A percentile compares a stretch with the other conserved stretches of the same genome.
Conservation (phyloP, 176 grass and related monocot genomes). For the Poa pratensis region DNA sequence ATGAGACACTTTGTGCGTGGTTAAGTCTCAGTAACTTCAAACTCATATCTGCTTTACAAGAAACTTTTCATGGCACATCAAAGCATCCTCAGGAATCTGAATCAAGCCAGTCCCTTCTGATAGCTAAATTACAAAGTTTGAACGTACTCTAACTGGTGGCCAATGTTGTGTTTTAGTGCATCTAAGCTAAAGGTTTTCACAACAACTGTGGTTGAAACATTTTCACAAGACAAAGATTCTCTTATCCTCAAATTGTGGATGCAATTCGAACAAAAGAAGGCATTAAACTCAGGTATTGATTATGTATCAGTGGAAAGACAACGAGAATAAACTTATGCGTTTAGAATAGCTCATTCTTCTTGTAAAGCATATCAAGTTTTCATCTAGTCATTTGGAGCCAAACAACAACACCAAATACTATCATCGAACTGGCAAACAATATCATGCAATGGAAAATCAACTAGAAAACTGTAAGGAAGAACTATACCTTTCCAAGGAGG, state of each 20-base stretch:
- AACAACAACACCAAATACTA: constrained; percentile 10
- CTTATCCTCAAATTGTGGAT: constrained; percentile 31
- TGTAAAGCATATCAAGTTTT: constrained; percentile 6
- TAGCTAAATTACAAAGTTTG: not conserved
- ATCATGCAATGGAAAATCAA: constrained; percentile 38
- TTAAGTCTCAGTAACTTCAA: not conserved
- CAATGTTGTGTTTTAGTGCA: not conserved
- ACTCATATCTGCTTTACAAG: constrained; percentile 5
- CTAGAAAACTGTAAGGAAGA: not conserved
- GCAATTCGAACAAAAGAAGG: constrained; percentile 3
- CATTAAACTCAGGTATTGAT: constrained; percentile 4
- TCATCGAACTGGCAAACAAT: constrained; percentile 9
- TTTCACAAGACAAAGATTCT: constrained; percentile 33
- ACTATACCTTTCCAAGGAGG: constrained; percentile 87
- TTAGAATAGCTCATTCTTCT: constrained; percentile 25
- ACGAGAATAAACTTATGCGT: constrained; percentile 1
- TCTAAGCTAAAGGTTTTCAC: constrained; percentile 25
- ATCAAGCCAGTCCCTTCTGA: not conserved
- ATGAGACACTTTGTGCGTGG: not conserved
- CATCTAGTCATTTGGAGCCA: constrained; percentile 22
- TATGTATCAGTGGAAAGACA: not conserved
- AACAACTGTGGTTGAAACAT: constrained; percentile 29
- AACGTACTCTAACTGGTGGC: constrained; percentile 21
- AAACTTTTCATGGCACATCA: constrained; percentile 13
- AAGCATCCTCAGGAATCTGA: constrained; percentile 15